These are phyloP conservation scores for Syzygium aqueum DNA, from an alignment of 345 rosid species.

Conservation along the genomic window DNA sequence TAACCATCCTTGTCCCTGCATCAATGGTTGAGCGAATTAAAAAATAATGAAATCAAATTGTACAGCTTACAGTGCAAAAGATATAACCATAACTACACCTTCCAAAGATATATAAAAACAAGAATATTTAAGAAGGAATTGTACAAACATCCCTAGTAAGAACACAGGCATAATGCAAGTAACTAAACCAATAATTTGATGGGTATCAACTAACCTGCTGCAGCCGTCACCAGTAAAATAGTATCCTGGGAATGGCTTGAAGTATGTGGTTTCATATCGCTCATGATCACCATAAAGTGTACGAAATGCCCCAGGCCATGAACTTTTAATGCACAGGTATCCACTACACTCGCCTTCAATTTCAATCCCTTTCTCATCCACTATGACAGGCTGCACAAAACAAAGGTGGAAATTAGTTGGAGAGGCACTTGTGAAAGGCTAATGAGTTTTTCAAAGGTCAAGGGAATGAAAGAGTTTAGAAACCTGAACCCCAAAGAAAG, in stretches of 20 bases:
- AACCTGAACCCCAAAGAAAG: constrained; percentile 99
- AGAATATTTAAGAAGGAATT: neutral
- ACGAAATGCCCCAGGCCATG: constrained; percentile 99
- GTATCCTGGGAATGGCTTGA: constrained; percentile 91
- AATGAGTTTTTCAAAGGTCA: neutral
- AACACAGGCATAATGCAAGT: neutral
- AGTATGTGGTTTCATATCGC: constrained; percentile 94
- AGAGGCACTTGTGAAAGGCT: neutral
- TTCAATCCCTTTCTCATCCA: constrained; percentile 96
- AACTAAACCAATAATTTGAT: neutral
- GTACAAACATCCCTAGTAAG: neutral
- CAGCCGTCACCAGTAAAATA: constrained; percentile 98
- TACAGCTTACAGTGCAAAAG: neutral
- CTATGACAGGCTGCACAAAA: constrained; percentile 64
- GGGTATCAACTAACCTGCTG: constrained; percentile 46
- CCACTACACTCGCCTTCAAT: constrained; percentile 94
- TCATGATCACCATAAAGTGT: constrained; percentile 98
- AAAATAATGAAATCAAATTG: neutral
- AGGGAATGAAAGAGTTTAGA: neutral
- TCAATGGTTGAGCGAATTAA: neutral
- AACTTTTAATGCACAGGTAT: constrained; percentile 73
- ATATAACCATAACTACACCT: neutral
- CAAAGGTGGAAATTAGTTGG: neutral
- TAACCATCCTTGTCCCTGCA: constrained; percentile 95
- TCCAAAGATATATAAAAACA: neutral